Percentiles rank a stretch among this genome's conserved stretches.
Conservation (phyloP, 495 filamentous ascomycete species). For the Achaetomiella virescens region DNA sequence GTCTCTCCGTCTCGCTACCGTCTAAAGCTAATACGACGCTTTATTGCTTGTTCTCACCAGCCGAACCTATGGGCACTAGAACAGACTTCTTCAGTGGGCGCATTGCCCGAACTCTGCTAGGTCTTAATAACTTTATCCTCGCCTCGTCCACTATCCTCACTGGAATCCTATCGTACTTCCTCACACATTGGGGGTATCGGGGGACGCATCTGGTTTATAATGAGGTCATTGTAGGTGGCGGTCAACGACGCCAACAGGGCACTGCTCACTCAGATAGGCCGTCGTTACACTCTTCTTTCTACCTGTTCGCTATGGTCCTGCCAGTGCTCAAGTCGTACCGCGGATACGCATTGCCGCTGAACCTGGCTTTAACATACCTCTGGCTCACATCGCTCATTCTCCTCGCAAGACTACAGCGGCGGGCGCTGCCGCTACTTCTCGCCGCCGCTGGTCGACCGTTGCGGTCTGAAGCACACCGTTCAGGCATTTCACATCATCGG, state of each 20-base stretch:
- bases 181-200: slow-evolving; percentile 16
- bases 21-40: background rate
- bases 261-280: slow-evolving; percentile 2
- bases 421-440: slow-evolving; percentile 16
- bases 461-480: slow-evolving; percentile 23
- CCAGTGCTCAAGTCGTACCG: slow-evolving; percentile 25
- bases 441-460: slow-evolving; percentile 3
- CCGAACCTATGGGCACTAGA: slow-evolving; percentile 9
- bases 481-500: slow-evolving; percentile 27
- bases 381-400: slow-evolving; percentile 29
- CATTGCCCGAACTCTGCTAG: slow-evolving; percentile 16
- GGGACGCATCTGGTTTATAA: slow-evolving; percentile 20
- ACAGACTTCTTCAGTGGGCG: slow-evolving; percentile 8
- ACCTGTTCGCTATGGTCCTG: slow-evolving; percentile 19
- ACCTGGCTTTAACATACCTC: slow-evolving; percentile 29
- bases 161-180: slow-evolving; percentile 22
- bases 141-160: slow-evolving; percentile 24
- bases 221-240: slow-evolving; percentile 21
- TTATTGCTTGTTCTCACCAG: background rate
- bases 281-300: slow-evolving; percentile 24
- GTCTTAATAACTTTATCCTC: slow-evolving; percentile 21
- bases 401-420: slow-evolving; percentile 22
- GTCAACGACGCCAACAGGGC: background rate
- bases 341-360: slow-evolving; percentile 27
- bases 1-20: background rate